phyloP scores from a whole-genome alignment of 495 filamentous ascomycete genomes.

The Parathielavia hyrcaniae region DNA sequence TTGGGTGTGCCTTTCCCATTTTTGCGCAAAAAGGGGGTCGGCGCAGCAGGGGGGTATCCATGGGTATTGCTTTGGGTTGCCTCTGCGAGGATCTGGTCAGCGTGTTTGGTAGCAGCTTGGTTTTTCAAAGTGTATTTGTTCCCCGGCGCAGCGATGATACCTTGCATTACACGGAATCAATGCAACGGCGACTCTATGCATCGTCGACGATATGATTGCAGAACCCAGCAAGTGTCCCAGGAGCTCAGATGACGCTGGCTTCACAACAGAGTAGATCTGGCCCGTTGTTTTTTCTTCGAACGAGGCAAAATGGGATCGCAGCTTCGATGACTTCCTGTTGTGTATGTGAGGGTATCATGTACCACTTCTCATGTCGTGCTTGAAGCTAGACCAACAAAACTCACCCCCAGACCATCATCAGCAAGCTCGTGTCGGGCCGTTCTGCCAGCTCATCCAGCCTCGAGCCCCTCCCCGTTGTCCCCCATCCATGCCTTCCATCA shows the following conservation, averaged over 20 bases:
- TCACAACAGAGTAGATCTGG: background rate
- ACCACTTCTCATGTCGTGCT: conserved; percentile 6
- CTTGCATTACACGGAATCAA: too few species aligned
- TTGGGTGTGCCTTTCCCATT: background rate
- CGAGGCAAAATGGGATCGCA: background rate
- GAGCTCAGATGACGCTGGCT: background rate
- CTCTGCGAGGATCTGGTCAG: background rate
- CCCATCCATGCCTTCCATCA: conserved; percentile 8
- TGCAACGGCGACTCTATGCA: too few species aligned
- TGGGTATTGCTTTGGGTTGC: background rate
- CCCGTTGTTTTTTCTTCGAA: background rate
- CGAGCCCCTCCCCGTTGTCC: background rate
- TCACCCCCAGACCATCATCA: background rate
- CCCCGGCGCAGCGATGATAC: too few species aligned
- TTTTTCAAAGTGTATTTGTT: background rate
- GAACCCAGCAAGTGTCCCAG: too few species aligned
- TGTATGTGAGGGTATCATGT: conserved; percentile 10
- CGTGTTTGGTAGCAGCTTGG: background rate
- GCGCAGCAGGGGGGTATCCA: background rate
- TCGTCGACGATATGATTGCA: too few species aligned
- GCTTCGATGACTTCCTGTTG: background rate
- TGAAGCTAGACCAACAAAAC: conserved; percentile 3
- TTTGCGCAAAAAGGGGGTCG: background rate
- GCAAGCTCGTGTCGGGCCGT: background rate
- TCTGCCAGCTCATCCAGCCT: background rate